Base-by-base conservation (phyloP, 1,284 basidiomycete genomes). In the Neolentinus lepideus region DNA sequence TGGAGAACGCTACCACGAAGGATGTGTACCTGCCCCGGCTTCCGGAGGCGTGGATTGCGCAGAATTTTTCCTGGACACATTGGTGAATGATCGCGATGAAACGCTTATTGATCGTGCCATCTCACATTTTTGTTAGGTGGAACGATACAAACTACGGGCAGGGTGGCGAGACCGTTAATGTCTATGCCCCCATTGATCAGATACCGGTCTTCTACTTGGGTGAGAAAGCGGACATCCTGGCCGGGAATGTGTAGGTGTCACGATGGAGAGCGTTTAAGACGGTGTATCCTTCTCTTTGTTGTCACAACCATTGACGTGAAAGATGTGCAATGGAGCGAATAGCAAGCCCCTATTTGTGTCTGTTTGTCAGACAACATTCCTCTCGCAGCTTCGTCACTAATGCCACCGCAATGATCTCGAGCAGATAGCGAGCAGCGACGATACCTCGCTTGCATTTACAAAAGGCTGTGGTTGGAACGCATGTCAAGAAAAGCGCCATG, bases 121-220 rank as follows among this genome's bases (percentile, higher is more conserved):
- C 3, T 54, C 43, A 6, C 14, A 29, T 12, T 22, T 19, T 48
- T 16, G 27, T 14, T 47, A 73, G 71, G 74, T 75, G 72, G 71
- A 66, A 68, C 6, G 68, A 73, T 14, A 62, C 62, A 46, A 59
- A 67, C 46, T 69, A 69, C 54, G 70, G 70, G 2, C 57, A 54
- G 24, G 70, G 72, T 26, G 71, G 71, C 19, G 58, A 57, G 24
- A 58, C 55, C 14, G 63, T 74, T 14, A 70, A 63, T 54, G 62
- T 72, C 25, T 66, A 61, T 55, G 72, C 69, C 2, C 59, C 64
- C 12, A 63, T 73, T 21, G 67, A 72, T 55, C 64, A 70, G 52
- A 75, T 74, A 11, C 74, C 71, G 1, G 71, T 75, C 6, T 73
- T 75, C 54, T 73, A 68, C 60, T 58, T 75, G 46, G 72, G 69